Evolutionary conservation across 371 early-diverging fungal species (phyloP).

Genomic region (Umbelopsis sp.): DNA sequence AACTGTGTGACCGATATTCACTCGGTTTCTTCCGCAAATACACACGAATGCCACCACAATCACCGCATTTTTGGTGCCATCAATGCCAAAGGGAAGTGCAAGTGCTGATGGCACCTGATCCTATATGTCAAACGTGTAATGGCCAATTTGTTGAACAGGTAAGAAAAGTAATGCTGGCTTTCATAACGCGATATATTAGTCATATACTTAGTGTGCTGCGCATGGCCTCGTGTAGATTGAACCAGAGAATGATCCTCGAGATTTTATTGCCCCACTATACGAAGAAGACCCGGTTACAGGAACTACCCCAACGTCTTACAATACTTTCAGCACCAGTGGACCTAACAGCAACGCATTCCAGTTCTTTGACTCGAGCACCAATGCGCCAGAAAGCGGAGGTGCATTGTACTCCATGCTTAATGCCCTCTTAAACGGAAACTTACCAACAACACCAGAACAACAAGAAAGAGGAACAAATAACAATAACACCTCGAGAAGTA

Average conservation of each 20-base stretch:
- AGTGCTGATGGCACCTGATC: slow-evolving; percentile 57
- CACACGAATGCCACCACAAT: slow-evolving; percentile 16
- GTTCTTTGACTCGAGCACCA: slow-evolving; percentile 1
- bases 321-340: not conserved
- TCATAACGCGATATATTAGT: slow-evolving; percentile 14
- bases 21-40: not conserved
- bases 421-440: slow-evolving; percentile 1
- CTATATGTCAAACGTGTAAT: slow-evolving; percentile 67
- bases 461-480: not conserved
- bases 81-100: slow-evolving; percentile 43
- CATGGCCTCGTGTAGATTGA: slow-evolving; percentile 35
- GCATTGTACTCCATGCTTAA: slow-evolving; percentile 6
- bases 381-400: slow-evolving; percentile 5
- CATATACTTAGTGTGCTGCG: not conserved
- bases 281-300: slow-evolving; percentile 9
- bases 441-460: slow-evolving; percentile 5
- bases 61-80: slow-evolving; percentile 50
- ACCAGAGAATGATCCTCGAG: slow-evolving; percentile 48
- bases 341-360: not conserved
- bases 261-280: slow-evolving; percentile 30
- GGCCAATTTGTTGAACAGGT: slow-evolving; percentile 72
- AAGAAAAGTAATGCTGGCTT: slow-evolving; percentile 21
- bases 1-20: slow-evolving; percentile 9
- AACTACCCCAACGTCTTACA: not conserved
- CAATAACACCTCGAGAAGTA: not conserved